Percentiles rank a stretch among this genome's conserved stretches.
Evolutionary conservation across 805 yeast genomes (phyloP).

Genomic region (Kodamaea sagamina): DNA sequence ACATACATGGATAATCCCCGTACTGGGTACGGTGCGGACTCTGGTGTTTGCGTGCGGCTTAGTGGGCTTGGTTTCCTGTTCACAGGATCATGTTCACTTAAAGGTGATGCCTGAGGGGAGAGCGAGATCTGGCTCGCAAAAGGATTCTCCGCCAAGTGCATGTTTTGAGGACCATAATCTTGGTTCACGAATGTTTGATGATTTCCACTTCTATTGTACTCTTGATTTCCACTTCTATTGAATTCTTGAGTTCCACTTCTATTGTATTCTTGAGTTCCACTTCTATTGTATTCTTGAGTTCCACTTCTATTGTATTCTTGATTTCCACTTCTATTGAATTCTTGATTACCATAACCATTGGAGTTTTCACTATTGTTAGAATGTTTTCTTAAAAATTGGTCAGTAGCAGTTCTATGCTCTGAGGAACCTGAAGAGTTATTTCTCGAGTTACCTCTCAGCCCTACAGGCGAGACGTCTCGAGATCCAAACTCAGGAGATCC

Average conservation of each 20-base stretch:
- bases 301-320: conserved; percentile 3
- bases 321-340: not conserved
- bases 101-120: not conserved
- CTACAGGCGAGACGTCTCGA: not conserved
- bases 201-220: not conserved
- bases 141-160: not conserved
- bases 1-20: conserved; percentile 32
- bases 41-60: not conserved
- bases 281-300: conserved; percentile 2
- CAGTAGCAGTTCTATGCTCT: conserved; percentile 1
- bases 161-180: no score
- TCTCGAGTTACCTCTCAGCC: conserved; percentile 2
- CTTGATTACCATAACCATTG: not conserved
- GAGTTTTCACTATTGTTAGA: not conserved
- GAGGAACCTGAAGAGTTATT: conserved; percentile 1
- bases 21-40: conserved; percentile 32
- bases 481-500: not conserved
- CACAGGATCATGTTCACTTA: not conserved
- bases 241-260: no score
- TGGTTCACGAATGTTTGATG: no score
- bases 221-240: not conserved
- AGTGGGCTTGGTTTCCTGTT: not conserved
- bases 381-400: not conserved
- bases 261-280: not conserved
- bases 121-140: not conserved